Conservation (phyloP, 2,329 filamentous ascomycete genomes). For the Fusarium coffeatum region DNA sequence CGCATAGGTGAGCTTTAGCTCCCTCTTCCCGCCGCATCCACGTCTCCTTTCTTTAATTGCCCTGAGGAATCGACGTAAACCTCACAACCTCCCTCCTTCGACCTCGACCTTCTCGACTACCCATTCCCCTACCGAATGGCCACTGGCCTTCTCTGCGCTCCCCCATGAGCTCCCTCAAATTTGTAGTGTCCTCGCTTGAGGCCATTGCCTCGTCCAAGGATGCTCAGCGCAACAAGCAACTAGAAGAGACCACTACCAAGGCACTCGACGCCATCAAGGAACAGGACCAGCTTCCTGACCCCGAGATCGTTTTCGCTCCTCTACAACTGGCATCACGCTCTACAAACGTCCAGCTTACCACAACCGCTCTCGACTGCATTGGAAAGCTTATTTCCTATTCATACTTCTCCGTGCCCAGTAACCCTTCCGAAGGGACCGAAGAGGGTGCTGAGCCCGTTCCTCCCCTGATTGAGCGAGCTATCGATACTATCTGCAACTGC, state of each 20-base stretch:
- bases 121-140: slow-evolving; percentile 56
- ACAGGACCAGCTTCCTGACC: slow-evolving; percentile 84
- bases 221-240: slow-evolving; percentile 84
- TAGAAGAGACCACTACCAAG: slow-evolving; percentile 82
- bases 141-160: slow-evolving; percentile 58
- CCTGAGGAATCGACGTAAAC: slow-evolving; percentile 31
- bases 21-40: slow-evolving; percentile 17
- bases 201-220: slow-evolving; percentile 92
- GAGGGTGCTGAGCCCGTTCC: slow-evolving; percentile 58
- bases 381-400: slow-evolving; percentile 99
- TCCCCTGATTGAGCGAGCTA: slow-evolving; percentile 94
- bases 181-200: slow-evolving; percentile 93
- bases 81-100: slow-evolving; percentile 22
- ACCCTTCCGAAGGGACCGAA: slow-evolving; percentile 52
- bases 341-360: slow-evolving; percentile 85
- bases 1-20: slow-evolving; percentile 29
- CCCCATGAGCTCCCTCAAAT: slow-evolving; percentile 92
- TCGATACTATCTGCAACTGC: slow-evolving; percentile 99
- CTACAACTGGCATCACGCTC: slow-evolving; percentile 90
- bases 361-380: slow-evolving; percentile 94
- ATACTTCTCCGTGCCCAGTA: slow-evolving; percentile 84
- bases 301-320: slow-evolving; percentile 91
- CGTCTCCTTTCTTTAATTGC: slow-evolving; percentile 43
- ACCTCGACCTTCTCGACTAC: slow-evolving; percentile 16
- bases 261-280: slow-evolving; percentile 89